phyloP scores from a whole-genome alignment of 257 asterid genomes.

The Nicotiana tomentosiformis region DNA sequence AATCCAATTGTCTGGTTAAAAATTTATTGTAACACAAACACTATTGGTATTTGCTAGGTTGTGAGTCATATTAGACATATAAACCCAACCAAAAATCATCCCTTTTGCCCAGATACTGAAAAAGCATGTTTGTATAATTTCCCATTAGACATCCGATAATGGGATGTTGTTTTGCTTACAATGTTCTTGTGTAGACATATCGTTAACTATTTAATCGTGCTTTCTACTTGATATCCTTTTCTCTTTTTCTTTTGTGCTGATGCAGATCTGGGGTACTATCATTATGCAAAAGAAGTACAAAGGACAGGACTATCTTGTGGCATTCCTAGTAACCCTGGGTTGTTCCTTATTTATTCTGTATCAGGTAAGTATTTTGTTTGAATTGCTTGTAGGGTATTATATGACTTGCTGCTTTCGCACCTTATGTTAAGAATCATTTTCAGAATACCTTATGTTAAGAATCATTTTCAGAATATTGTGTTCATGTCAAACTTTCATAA shows the following conservation, averaged over 20 bases:
- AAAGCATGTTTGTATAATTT: neutral
- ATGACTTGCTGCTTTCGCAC: neutral
- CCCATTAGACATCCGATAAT: neutral
- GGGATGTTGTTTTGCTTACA: neutral
- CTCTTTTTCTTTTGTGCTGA: constrained; percentile 17
- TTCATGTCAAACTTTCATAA: neutral
- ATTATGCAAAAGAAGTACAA: constrained; percentile 96
- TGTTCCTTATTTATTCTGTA: constrained; percentile 87
- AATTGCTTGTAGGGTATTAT: neutral
- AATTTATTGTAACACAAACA: neutral
- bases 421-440: neutral
- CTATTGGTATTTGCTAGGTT: neutral
- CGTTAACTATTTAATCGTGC: neutral
- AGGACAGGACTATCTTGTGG: constrained; percentile 67
- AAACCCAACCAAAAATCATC: neutral
- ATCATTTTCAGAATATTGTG: neutral
- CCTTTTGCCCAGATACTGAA: neutral
- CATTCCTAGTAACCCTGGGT: constrained; percentile 77
- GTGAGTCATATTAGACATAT: neutral
- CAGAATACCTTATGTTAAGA: neutral
- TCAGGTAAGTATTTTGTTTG: constrained; percentile 45
- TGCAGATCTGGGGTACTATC: constrained; percentile 95
- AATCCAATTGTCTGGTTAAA: neutral
- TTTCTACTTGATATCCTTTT: constrained; percentile 5
- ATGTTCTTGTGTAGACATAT: neutral